Conservation (phyloP, 257 asterid genomes). For the Penstemon eatonii region DNA sequence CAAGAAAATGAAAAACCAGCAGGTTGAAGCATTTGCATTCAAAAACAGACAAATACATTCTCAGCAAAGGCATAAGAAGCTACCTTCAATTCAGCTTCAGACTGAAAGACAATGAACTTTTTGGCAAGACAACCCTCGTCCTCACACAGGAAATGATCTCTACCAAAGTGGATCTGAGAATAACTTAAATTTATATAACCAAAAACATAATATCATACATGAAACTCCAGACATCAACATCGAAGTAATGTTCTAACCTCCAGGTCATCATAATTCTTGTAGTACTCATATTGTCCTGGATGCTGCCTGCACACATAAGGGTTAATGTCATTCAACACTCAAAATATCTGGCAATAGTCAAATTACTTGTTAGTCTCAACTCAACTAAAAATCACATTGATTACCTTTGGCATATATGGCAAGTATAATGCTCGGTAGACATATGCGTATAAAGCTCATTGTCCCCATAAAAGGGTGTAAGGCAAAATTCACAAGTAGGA, state of each 20-base stretch:
- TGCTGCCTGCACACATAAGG: conserved; percentile 70
- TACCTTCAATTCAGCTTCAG: conserved; percentile 93
- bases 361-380: neutral
- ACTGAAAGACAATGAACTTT: conserved; percentile 76
- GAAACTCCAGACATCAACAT: conserved; percentile 20
- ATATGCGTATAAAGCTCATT: conserved; percentile 85
- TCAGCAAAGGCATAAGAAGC: conserved; percentile 22
- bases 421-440: conserved; percentile 95
- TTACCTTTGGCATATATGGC: conserved; percentile 95
- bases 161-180: conserved; percentile 78
- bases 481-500: conserved; percentile 89
- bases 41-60: neutral
- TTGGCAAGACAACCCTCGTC: conserved; percentile 85
- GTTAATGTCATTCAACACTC: neutral
- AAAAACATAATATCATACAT: neutral
- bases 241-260: conserved; percentile 53
- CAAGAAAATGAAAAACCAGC: conserved; percentile 21
- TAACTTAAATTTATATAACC: conserved; percentile 23
- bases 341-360: too few species aligned
- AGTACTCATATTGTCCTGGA: conserved; percentile 94
- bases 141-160: conserved; percentile 85
- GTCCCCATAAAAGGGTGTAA: conserved; percentile 88
- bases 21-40: neutral
- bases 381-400: neutral
- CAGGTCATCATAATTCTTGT: conserved; percentile 83